Base-by-base conservation (phyloP, 306 rosid species). In the Pyrus pyrifolia region DNA sequence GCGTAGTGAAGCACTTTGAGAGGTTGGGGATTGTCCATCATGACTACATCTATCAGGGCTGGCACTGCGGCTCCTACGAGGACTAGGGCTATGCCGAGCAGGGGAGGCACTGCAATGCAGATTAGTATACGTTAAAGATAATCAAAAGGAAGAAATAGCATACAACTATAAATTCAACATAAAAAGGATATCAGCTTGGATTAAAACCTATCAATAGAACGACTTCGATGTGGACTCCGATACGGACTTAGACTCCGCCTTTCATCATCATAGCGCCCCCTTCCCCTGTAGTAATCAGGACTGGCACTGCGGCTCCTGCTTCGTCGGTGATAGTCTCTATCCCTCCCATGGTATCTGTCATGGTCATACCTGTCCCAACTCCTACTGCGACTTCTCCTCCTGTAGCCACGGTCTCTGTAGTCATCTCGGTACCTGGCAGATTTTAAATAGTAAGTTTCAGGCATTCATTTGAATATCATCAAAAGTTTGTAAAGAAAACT, bases 221-320 rank as follows among this genome's bases (percentile, higher is more conserved):
- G 88, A 59, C 45, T 58, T 14, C 33, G 38, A 44, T 14, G 27
- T 15, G 57, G 42, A 15, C 80, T 80, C 55, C 6, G 2, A 49
- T 49, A 49, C 2, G 55, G 80, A 62, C 91, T 91, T n/a, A 78
- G 85, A 75, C 95, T 84, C 21, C 33, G 74, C 4, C 63, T 88
- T 40, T 91, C 94, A 78, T 89, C 94, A 67, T 86, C 86, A 73
- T 89, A 83, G 44, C 84, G 91, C 3, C 85, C 89, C 79, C 87
- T 91, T 66, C 90, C 89, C 60, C 78, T 91, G 79, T 88, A 67
- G 78, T 81, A 83, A 83, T 82, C 96, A 74, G 91, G 95, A 79
- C 93, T 89, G 40, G 79, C 82, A 84, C 96, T 93, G 7, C 75
- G 83, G 88, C 97, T 93, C 85, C 90, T 84, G 86, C 96, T 91